These are phyloP conservation scores for Talaromyces wortmannii DNA, from an alignment of 495 filamentous ascomycete species.

Conservation along the genomic window DNA sequence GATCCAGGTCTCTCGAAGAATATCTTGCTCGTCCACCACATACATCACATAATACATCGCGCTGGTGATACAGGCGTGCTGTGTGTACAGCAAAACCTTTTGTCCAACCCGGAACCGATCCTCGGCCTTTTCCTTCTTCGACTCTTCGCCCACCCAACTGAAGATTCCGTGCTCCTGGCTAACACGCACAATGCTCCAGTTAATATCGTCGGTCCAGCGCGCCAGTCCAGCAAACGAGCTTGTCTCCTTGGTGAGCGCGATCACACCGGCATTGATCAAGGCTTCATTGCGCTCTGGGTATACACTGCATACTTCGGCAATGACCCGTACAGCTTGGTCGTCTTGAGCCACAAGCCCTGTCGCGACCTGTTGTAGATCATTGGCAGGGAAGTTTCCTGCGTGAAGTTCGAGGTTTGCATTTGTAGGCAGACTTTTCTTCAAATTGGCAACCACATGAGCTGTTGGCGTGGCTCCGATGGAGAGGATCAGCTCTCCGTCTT, in stretches of 20 bases:
- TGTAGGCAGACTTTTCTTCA: constrained; percentile 13
- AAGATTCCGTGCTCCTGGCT: constrained; percentile 65
- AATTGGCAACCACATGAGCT: constrained; percentile 20
- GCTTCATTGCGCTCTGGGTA: constrained; percentile 22
- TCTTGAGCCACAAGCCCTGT: constrained; percentile 9
- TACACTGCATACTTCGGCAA: constrained; percentile 17
- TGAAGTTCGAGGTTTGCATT: constrained; percentile 23
- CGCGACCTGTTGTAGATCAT: constrained; percentile 20
- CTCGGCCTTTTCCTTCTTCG: constrained; percentile 7
- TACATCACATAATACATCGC: constrained; percentile 18
- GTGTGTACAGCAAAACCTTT: constrained; percentile 18
- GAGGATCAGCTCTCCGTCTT: constrained; percentile 14
- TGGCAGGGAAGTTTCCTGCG: constrained; percentile 19
- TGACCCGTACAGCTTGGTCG: constrained; percentile 15
- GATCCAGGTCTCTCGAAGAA: constrained; percentile 22
- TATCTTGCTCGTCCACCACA: constrained; percentile 17
- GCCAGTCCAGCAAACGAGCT: constrained; percentile 15
- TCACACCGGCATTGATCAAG: constrained; percentile 16
- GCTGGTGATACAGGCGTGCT: constrained; percentile 26
- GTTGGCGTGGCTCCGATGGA: constrained; percentile 28
- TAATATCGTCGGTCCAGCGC: constrained; percentile 14
- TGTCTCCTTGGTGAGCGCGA: constrained; percentile 16
- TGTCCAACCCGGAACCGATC: constrained; percentile 17
- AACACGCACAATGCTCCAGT: constrained; percentile 57
- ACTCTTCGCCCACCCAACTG: constrained; percentile 7